Percentiles rank a stretch among this genome's conserved stretches.
Evolutionary conservation across 2,329 filamentous ascomycete species (phyloP).

Genomic region (Graphilbum sp.): DNA sequence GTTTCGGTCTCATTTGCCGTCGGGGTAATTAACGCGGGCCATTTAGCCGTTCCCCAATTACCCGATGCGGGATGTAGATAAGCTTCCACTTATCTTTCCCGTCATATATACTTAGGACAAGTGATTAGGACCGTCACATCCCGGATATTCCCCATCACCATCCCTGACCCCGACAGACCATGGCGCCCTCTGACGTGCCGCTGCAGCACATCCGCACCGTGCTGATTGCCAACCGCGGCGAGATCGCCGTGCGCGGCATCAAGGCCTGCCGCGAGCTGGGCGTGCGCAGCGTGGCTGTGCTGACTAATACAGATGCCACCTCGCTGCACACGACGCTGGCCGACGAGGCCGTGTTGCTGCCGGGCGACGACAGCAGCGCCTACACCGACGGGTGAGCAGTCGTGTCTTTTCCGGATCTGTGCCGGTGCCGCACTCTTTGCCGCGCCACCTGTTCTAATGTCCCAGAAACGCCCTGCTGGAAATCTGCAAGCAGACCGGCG

Average conservation of each 20-base stretch:
- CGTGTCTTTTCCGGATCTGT: conserved; percentile 8
- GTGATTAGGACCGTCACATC: too few relatives aligned
- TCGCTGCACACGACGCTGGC: conserved; percentile 34
- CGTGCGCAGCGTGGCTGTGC: conserved; percentile 38
- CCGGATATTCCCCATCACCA: too few relatives aligned
- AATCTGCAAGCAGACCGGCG: conserved; percentile 23
- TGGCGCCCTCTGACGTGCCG: too few relatives aligned
- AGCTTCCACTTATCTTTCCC: neutral
- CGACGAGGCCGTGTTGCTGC: conserved; percentile 32
- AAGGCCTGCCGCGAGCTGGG: conserved; percentile 24
- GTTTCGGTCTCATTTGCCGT: too few relatives aligned
- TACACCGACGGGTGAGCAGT: conserved; percentile 16
- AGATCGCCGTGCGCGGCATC: conserved; percentile 38
- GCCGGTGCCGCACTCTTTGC: conserved; percentile 7
- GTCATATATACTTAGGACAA: too few relatives aligned
- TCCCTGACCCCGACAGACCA: too few relatives aligned
- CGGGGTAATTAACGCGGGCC: too few relatives aligned
- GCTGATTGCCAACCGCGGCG: conserved; percentile 42
- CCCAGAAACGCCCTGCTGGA: conserved; percentile 11
- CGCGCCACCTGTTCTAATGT: too few relatives aligned
- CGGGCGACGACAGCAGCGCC: too few relatives aligned
- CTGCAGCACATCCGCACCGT: neutral
- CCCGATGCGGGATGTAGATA: too few relatives aligned
- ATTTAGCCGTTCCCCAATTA: too few relatives aligned
- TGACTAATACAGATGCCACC: conserved; percentile 36